Conservation (phyloP, 169 alveolate species). For the Besnoitia besnoiti region DNA sequence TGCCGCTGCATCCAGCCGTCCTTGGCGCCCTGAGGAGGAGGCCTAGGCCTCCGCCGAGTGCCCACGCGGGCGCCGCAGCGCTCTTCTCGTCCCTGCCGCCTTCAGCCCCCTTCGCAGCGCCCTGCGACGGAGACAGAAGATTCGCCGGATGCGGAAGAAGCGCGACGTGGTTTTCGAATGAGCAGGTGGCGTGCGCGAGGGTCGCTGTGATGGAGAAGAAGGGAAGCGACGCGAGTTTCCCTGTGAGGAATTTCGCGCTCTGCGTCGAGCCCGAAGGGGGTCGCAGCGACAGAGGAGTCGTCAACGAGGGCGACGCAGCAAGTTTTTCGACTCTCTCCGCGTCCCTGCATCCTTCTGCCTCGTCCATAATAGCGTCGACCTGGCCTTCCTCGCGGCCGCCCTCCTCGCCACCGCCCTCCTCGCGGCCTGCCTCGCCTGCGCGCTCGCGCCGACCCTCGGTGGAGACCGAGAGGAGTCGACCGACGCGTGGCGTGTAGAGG, state of each 20-base stretch:
- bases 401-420: neutral
- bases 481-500: conserved; percentile 49
- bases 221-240: neutral
- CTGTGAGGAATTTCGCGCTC: neutral
- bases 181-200: neutral
- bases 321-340: neutral
- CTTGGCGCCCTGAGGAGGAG: conserved; percentile 58
- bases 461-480: neutral
- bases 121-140: neutral
- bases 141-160: neutral
- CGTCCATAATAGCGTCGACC: neutral
- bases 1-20: conserved; percentile 56
- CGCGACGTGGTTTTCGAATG: neutral
- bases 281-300: neutral
- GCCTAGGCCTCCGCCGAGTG: conserved; percentile 63
- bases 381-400: neutral
- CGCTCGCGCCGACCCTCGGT: neutral
- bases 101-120: neutral
- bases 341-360: neutral
- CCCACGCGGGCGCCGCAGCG: neutral
- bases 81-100: neutral
- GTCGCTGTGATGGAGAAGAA: neutral
- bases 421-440: neutral
- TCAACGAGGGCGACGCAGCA: neutral
- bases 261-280: neutral